Evolutionary conservation across 257 asterid species (phyloP).

Genomic region (Rhazya stricta): DNA sequence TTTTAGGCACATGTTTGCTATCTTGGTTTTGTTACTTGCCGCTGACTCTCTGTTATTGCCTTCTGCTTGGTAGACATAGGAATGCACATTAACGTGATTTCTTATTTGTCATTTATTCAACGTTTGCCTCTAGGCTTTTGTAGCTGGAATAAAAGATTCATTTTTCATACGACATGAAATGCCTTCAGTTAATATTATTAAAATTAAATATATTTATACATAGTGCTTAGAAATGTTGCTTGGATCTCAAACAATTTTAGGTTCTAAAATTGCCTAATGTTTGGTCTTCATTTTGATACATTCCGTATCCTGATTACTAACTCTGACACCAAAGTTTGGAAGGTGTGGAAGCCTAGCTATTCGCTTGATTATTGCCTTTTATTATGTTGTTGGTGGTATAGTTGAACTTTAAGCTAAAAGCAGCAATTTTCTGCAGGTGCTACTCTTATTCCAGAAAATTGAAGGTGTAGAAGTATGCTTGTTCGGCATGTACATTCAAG

Average conservation of each 20-base stretch:
- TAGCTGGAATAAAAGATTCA: constrained; percentile 4
- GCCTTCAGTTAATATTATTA: not conserved
- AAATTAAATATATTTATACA: not conserved
- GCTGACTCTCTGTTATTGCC: not conserved
- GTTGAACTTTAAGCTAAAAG: constrained; percentile 18
- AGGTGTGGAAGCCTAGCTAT: not conserved
- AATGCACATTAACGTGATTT: not conserved
- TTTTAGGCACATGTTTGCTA: not conserved
- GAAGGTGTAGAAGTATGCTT: constrained; percentile 99
- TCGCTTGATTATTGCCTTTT: not conserved
- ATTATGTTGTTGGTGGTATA: not conserved
- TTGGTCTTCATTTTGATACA: not conserved
- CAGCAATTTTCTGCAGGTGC: constrained; percentile 52
- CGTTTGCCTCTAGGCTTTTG: not conserved
- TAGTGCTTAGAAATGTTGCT: not conserved
- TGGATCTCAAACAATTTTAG: not conserved
- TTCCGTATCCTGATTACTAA: not conserved
- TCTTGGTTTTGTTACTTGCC: not conserved
- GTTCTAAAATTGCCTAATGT: not conserved
- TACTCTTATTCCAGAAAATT: constrained; percentile 83
- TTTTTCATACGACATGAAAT: not conserved
- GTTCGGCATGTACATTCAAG: constrained; percentile 98
- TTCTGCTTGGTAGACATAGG: not conserved
- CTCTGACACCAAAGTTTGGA: not conserved
- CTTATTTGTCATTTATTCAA: not conserved